Evolutionary conservation across 805 yeast genomes (phyloP).

Genomic region (Ogataea nonfermentans): DNA sequence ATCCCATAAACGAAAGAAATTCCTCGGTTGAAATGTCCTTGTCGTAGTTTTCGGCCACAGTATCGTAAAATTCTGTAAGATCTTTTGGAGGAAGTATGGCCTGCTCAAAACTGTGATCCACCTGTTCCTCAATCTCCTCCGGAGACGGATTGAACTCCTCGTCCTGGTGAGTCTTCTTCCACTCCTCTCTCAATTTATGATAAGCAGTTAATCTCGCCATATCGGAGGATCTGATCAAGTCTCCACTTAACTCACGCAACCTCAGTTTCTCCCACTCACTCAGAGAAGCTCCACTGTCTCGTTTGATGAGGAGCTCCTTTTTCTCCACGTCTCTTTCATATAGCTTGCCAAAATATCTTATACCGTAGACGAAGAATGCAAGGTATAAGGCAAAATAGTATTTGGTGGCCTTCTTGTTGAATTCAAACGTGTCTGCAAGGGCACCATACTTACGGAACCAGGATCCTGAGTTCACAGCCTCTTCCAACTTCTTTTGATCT

Average conservation of each 20-base stretch:
- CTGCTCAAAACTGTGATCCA: constrained; percentile 31
- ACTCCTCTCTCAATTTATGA: constrained; percentile 45
- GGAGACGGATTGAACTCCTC: constrained; percentile 36
- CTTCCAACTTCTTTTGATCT: constrained; percentile 30
- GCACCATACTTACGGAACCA: constrained; percentile 50
- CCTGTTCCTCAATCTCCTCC: constrained; percentile 30
- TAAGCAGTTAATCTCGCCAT: constrained; percentile 58
- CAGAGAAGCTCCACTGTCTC: constrained; percentile 37
- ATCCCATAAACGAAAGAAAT: constrained; percentile 54
- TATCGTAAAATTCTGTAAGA: constrained; percentile 76
- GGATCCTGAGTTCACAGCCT: constrained; percentile 35
- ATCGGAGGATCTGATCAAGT: constrained; percentile 63
- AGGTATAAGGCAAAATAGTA: constrained; percentile 61
- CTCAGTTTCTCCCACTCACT: constrained; percentile 65
- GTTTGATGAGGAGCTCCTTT: constrained; percentile 30
- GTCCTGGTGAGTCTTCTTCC: constrained; percentile 21
- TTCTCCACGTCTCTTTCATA: constrained; percentile 64
- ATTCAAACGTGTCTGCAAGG: constrained; percentile 49
- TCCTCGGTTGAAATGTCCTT: constrained; percentile 75
- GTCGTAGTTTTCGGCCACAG: constrained; percentile 79
- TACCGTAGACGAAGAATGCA: constrained; percentile 55
- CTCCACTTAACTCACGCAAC: constrained; percentile 56
- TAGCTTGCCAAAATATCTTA: constrained; percentile 63
- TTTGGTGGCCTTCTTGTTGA: constrained; percentile 61
- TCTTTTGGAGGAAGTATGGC: constrained; percentile 70